Conservation (phyloP, 2,329 filamentous ascomycete genomes). For the Orbilia blumenaviensis region DNA sequence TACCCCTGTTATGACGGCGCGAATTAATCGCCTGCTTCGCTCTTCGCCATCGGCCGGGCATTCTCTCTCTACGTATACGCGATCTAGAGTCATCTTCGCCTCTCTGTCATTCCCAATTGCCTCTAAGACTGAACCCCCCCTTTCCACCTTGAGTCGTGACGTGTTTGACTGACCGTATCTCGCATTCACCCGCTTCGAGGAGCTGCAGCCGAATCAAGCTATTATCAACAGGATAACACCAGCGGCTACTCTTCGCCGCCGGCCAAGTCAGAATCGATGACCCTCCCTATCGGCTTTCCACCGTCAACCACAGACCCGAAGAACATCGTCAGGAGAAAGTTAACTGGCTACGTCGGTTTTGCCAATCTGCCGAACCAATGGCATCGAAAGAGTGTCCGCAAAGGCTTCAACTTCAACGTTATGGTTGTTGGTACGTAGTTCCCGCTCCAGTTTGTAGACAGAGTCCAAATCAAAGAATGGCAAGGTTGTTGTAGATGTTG, state of each 20-base stretch:
- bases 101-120: slow-evolving; percentile 12
- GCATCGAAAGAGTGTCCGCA: slow-evolving; percentile 99
- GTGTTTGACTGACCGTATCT: slow-evolving; percentile 49
- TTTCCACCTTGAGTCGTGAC: slow-evolving; percentile 21
- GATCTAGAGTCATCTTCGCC: slow-evolving; percentile 7
- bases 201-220: slow-evolving; percentile 51
- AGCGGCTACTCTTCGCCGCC: slow-evolving; percentile 49
- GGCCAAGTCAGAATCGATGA: slow-evolving; percentile 46
- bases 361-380: slow-evolving; percentile 99
- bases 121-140: neutral
- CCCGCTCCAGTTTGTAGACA: neutral
- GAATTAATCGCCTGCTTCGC: slow-evolving; percentile 36
- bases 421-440: slow-evolving; percentile 96
- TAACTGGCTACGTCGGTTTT: slow-evolving; percentile 98
- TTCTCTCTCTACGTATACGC: slow-evolving; percentile 29
- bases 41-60: neutral
- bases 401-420: slow-evolving; percentile 99
- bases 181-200: slow-evolving; percentile 28
- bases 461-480: no score
- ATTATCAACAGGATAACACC: slow-evolving; percentile 45
- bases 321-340: slow-evolving; percentile 97
- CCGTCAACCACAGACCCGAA: slow-evolving; percentile 72
- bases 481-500: no score
- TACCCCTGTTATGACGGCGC: slow-evolving; percentile 24
- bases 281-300: slow-evolving; percentile 42